Percentiles rank a stretch among this genome's conserved stretches.
Conservation (phyloP, 345 rosid species). For the Salix suchowensis region DNA sequence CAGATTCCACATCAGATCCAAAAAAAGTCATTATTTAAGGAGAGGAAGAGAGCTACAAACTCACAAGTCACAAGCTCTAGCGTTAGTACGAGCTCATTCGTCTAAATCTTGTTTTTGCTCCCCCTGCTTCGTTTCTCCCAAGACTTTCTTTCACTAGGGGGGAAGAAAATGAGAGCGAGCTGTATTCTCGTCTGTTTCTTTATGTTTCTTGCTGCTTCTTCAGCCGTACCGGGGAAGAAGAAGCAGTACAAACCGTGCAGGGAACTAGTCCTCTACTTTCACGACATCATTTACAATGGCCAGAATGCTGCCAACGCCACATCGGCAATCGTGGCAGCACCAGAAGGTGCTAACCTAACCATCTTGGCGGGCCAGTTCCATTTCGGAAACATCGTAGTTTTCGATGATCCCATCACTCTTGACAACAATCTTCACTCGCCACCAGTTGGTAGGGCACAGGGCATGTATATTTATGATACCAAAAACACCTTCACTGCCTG, state of each 20-base stretch:
- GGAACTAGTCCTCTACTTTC: conserved; percentile 35
- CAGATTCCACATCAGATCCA: not conserved
- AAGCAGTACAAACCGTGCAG: conserved; percentile 36
- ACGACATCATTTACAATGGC: conserved; percentile 51
- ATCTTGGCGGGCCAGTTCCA: conserved; percentile 27
- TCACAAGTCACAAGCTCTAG: not conserved
- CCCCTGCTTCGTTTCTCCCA: not conserved
- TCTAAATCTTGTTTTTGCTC: not conserved
- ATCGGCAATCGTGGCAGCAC: conserved; percentile 39
- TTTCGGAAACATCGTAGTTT: conserved; percentile 43
- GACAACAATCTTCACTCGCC: conserved; percentile 44
- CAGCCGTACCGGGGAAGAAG: not conserved
- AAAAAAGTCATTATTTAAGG: not conserved
- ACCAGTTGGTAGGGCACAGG: conserved; percentile 46
- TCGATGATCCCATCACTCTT: conserved; percentile 49
- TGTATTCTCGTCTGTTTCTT: conserved; percentile 3
- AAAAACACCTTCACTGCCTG: conserved; percentile 46
- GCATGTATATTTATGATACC: conserved; percentile 40
- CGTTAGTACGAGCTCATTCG: not conserved
- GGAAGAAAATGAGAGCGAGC: conserved; percentile 8
- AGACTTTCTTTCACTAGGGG: not conserved
- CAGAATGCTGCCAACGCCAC: conserved; percentile 40
- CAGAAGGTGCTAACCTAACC: conserved; percentile 33
- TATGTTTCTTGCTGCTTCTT: not conserved
- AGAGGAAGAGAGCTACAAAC: not conserved